Evolutionary conservation across 768 basidiomycete species (phyloP).

Genomic region (Auriscalpium microsporum): DNA sequence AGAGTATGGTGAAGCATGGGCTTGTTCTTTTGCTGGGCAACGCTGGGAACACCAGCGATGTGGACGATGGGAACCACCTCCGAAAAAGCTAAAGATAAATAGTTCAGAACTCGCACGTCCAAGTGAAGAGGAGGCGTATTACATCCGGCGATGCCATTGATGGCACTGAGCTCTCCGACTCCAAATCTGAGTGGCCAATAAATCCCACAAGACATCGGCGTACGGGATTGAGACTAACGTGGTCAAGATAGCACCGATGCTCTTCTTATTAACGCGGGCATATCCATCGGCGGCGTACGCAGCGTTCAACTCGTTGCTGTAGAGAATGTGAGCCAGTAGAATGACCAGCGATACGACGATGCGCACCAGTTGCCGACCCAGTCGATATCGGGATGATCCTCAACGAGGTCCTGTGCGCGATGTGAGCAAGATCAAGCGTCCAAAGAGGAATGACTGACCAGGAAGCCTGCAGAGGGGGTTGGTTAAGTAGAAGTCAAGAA

Average conservation of each 20-base stretch:
- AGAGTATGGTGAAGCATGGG: constrained; percentile 85
- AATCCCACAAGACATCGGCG: not conserved
- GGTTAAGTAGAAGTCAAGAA: not conserved
- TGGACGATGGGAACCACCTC: constrained; percentile 90
- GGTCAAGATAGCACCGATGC: constrained; percentile 67
- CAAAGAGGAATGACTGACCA: constrained; percentile 28
- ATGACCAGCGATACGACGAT: not conserved
- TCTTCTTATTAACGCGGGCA: constrained; percentile 72
- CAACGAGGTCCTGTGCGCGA: constrained; percentile 62
- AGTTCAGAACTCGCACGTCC: not conserved
- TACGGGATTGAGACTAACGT: constrained; percentile 39
- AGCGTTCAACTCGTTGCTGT: constrained; percentile 77
- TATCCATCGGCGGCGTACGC: constrained; percentile 93
- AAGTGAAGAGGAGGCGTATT: constrained; percentile 10
- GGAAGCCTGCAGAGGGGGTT: constrained; percentile 26
- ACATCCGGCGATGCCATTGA: constrained; percentile 78
- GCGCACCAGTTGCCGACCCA: constrained; percentile 84
- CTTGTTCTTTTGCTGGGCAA: constrained; percentile 56
- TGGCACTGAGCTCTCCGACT: constrained; percentile 87
- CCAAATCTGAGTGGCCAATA: constrained; percentile 49
- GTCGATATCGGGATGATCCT: constrained; percentile 65
- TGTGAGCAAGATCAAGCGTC: not conserved
- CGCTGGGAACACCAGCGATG: constrained; percentile 77
- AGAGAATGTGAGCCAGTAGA: constrained; percentile 1
- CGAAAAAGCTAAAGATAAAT: constrained; percentile 48